phyloP scores from a whole-genome alignment of 345 rosid species.

The Kandelia obovata region DNA sequence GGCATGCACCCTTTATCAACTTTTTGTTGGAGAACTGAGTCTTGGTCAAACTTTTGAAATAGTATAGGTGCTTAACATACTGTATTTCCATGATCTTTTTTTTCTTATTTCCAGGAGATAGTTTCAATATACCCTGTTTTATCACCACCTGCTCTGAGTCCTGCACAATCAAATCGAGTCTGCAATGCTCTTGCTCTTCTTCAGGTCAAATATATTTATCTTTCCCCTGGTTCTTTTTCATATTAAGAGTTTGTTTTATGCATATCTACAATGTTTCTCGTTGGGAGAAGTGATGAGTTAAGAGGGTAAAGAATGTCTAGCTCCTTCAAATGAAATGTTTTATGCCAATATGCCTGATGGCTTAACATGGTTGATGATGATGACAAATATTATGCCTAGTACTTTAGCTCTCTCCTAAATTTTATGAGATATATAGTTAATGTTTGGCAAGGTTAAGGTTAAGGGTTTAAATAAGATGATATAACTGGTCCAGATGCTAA shows the following conservation, averaged over 20 bases:
- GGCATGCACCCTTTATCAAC: not conserved
- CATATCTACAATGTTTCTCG: not conserved
- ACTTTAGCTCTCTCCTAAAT: slow-evolving; percentile 3
- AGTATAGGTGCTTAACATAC: not conserved
- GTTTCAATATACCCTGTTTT: slow-evolving; percentile 94
- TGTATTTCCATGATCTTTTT: not conserved
- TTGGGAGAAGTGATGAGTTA: not conserved
- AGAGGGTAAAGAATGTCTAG: not conserved
- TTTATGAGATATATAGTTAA: not conserved
- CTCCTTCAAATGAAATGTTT: not conserved
- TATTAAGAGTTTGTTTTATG: slow-evolving; percentile 3
- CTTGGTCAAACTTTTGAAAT: slow-evolving; percentile 1
- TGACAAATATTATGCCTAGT: too few species aligned
- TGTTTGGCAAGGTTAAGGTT: not conserved
- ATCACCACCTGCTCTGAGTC: slow-evolving; percentile 81
- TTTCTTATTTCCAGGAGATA: slow-evolving; percentile 64
- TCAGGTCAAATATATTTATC: slow-evolving; percentile 49
- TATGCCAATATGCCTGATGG: not conserved
- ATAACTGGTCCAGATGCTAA: too few species aligned
- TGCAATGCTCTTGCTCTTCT: slow-evolving; percentile 99
- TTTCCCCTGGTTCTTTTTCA: not conserved
- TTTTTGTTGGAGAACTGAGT: not conserved
- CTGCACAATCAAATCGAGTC: slow-evolving; percentile 93
- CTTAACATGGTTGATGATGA: slow-evolving; percentile 6
- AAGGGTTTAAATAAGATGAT: not conserved